These are phyloP conservation scores for Astragalus glycyphyllos DNA, from an alignment of 306 rosid genomes.

Conservation along the genomic window DNA sequence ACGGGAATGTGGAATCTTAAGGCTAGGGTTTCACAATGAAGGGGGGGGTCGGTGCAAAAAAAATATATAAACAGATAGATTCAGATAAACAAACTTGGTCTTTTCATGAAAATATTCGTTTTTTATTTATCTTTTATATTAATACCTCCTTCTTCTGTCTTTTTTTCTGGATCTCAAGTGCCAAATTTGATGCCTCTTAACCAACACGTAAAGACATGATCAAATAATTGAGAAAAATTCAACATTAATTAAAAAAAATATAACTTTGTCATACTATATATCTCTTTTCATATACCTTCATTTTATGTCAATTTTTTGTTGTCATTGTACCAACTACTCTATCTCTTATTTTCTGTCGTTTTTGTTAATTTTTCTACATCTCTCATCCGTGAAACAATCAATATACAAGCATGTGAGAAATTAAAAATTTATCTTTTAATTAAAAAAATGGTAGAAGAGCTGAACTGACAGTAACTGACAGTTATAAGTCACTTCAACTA, in stretches of 20 bases:
- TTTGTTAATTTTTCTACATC: neutral
- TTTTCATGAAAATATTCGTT: neutral
- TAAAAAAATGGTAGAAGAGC: conserved; percentile 40
- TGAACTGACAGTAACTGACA: conserved; percentile 50
- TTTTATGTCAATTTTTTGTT: neutral
- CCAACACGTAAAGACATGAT: conserved; percentile 43
- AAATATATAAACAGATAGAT: conserved; percentile 21
- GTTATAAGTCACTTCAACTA: conserved; percentile 66
- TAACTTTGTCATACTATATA: neutral
- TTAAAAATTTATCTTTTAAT: neutral
- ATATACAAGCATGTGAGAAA: neutral
- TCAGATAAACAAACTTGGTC: conserved; percentile 1
- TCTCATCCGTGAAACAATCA: conserved; percentile 17
- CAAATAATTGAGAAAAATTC: conserved; percentile 24
- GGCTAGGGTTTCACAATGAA: conserved; percentile 39
- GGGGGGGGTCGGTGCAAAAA: conserved; percentile 21
- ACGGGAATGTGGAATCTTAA: conserved; percentile 24
- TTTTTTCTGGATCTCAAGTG: conserved; percentile 5
- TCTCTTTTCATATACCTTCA: neutral
- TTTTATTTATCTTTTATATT: neutral
- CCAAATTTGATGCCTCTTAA: conserved; percentile 32
- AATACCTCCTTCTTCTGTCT: neutral
- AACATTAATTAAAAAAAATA: neutral
- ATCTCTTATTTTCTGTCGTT: too few relatives aligned
- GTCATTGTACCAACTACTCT: neutral